Base-by-base conservation (phyloP, 2,329 filamentous ascomycete species). In the Arthrobotrys sinensis region DNA sequence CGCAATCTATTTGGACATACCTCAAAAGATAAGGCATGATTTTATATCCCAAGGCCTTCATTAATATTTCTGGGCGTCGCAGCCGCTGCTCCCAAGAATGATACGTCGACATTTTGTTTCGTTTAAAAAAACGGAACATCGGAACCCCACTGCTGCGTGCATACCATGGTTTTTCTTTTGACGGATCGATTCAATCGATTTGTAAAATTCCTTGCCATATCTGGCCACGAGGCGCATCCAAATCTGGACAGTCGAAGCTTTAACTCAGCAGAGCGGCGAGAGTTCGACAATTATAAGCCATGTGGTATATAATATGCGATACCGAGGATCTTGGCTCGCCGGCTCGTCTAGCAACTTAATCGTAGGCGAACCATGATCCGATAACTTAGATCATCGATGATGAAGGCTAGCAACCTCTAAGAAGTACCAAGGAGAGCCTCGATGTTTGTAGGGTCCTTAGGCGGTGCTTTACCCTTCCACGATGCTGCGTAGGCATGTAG, bases 161-260 rank as follows among this genome's bases (percentile, higher is more conserved):
- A 38, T 38, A 24, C 10, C 36, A 32, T 36, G n/a, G 28, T 12
- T 60, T 55, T 43, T 8, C 36, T 43, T 40, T 60, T 28, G 55
- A 60, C 19, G 19, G 36, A n/a, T 60, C 34, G 55, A 19, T n/a
- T 43, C 36, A 3, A 40, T 60, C 12, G 19, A 43, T 43, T 43
- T 28, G 36, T n/a, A 6, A 16, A n/a, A 10, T 40, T 8, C 10
- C 8, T 11, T 60, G 1, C 34, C 19, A 16, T 40, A 60, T n/a
- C 3, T 24, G 36, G 24, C 34, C 6, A 60, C 24, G 8, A 1
- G 19, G 12, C 36, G 16, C 55, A 60, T n/a, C 55, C 34, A 10
- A 28, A 43, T 60, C 16, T 14, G n/a, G 55, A 28, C 24, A 60
- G 16, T 60, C 55, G 16, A 60, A 8, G 16, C 55, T 7, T 16